These are phyloP conservation scores for Nicotiana attenuata DNA, from an alignment of 257 asterid species.

Conservation along the genomic window DNA sequence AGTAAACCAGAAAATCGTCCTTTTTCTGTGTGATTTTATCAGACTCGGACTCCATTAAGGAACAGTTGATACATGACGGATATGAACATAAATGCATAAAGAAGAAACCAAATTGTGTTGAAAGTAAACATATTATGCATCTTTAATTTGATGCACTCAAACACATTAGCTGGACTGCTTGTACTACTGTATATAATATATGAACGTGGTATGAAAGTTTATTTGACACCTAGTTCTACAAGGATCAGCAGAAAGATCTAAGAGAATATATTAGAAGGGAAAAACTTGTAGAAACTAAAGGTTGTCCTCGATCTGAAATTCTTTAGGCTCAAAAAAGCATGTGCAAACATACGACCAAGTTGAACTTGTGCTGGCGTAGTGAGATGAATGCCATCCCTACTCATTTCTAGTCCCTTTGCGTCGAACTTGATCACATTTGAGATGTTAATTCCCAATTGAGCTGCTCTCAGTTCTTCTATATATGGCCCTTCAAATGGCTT, in stretches of 20 bases:
- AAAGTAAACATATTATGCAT: neutral
- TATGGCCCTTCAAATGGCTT: constrained; percentile 30
- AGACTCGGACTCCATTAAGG: neutral
- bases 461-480: constrained; percentile 41
- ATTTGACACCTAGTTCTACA: neutral
- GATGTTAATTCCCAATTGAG: constrained; percentile 43
- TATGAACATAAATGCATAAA: neutral
- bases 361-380: constrained; percentile 42
- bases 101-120: neutral
- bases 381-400: constrained; percentile 48
- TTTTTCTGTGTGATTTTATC: neutral
- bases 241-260: neutral
- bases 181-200: neutral
- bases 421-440: constrained; percentile 52
- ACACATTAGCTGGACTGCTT: too few species aligned
- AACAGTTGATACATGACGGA: neutral
- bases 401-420: constrained; percentile 47
- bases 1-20: neutral
- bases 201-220: neutral
- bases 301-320: neutral
- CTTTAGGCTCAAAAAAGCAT: constrained; percentile 20
- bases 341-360: constrained; percentile 51
- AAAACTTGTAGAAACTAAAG: neutral
- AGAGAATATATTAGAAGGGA: neutral
- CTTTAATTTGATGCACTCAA: too few species aligned